A percentile compares a stretch with the other conserved stretches of the same genome.
These are phyloP conservation scores for Protomyces gravidus DNA, from an alignment of 1,139 yeast species.

Conservation along the genomic window DNA sequence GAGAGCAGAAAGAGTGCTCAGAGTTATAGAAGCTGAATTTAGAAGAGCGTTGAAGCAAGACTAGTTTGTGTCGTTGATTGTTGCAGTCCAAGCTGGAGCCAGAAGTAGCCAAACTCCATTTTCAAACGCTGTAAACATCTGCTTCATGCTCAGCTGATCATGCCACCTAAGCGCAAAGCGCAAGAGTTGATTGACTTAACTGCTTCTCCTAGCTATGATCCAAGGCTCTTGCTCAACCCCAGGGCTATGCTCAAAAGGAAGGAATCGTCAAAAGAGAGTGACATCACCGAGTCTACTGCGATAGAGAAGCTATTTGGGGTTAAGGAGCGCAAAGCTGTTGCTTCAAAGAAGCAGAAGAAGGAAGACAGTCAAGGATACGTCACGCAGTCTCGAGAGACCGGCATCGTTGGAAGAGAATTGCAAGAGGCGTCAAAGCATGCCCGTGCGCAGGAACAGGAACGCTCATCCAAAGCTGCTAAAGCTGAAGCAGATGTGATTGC, in stretches of 20 bases:
- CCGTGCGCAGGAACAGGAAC: background rate
- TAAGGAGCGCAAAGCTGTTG: slow-evolving; percentile 16
- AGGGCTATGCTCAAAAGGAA: slow-evolving; percentile 13
- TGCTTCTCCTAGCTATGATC: slow-evolving; percentile 15
- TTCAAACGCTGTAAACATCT: too few relatives aligned
- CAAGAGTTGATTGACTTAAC: slow-evolving; percentile 13
- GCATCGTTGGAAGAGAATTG: slow-evolving; percentile 21
- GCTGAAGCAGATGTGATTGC: slow-evolving; percentile 3
- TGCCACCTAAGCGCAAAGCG: background rate
- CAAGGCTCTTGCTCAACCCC: slow-evolving; percentile 17
- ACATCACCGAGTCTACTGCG: slow-evolving; percentile 14
- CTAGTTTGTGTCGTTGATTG: too few relatives aligned
- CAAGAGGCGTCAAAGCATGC: slow-evolving; percentile 21
- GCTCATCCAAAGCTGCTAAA: background rate
- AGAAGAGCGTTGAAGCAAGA: too few relatives aligned
- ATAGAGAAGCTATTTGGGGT: slow-evolving; percentile 21
- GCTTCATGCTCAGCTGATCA: background rate
- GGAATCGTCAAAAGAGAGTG: slow-evolving; percentile 21
- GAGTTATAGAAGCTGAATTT: too few relatives aligned
- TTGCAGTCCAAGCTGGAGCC: too few relatives aligned
- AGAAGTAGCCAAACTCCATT: too few relatives aligned
- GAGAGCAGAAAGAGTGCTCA: background rate
- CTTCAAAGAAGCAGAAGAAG: slow-evolving; percentile 14
- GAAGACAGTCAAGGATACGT: slow-evolving; percentile 1
- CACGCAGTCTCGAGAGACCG: slow-evolving; percentile 4